These are phyloP conservation scores for Limonium bicolor DNA, from an alignment of 148 eudicot genomes.

Conservation along the genomic window DNA sequence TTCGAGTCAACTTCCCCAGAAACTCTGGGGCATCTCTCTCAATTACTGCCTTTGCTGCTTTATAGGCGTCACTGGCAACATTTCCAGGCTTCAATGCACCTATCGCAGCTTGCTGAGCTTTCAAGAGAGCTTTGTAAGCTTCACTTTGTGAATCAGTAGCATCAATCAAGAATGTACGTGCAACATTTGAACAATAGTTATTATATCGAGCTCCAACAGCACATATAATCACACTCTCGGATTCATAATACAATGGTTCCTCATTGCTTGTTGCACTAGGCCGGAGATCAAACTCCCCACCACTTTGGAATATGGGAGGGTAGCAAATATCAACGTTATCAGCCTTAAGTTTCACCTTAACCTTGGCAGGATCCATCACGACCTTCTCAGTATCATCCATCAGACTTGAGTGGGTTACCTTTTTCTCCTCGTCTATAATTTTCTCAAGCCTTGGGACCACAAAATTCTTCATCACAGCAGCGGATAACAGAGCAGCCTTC, in stretches of 20 bases:
- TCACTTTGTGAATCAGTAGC: constrained; percentile 49
- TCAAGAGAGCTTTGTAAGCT: constrained; percentile 66
- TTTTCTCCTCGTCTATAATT: constrained; percentile 82
- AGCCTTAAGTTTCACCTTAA: constrained; percentile 66
- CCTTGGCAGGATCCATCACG: constrained; percentile 39
- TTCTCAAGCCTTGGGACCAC: constrained; percentile 79
- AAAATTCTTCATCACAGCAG: constrained; percentile 64
- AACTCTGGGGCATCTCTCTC: constrained; percentile 74
- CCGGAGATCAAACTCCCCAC: constrained; percentile 73
- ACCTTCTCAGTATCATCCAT: constrained; percentile 88
- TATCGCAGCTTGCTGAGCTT: constrained; percentile 87
- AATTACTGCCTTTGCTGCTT: constrained; percentile 60
- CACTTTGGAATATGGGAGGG: constrained; percentile 94
- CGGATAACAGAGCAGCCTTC: constrained; percentile 73
- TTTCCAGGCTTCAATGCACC: constrained; percentile 59
- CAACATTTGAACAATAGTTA: constrained; percentile 79
- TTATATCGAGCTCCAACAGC: constrained; percentile 79
- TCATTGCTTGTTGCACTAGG: constrained; percentile 87
- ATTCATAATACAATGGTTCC: constrained; percentile 52
- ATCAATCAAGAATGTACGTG: constrained; percentile 69
- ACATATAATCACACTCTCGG: constrained; percentile 73
- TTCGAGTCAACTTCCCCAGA: constrained; percentile 52
- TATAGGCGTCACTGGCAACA: constrained; percentile 33
- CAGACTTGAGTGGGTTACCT: constrained; percentile 56
- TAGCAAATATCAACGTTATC: constrained; percentile 88